Evolutionary conservation across 164 flowering plant species (phyloP), one percentile per base, ranked within the genome.

Genomic region (Akebia trifoliata): DNA sequence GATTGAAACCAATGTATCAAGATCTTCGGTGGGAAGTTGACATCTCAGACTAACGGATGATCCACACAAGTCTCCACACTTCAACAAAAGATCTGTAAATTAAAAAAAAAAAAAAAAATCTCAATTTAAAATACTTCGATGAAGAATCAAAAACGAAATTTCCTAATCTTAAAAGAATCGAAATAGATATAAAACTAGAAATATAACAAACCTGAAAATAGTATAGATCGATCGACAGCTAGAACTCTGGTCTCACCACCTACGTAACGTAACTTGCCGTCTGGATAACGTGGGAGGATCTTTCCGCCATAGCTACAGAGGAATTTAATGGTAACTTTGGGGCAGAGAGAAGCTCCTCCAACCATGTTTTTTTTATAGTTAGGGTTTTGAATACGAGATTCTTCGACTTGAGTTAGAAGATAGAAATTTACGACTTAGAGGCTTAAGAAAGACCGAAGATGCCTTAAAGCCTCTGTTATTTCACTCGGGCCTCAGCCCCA

Each of bases 271-370:
- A 92, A 97, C 62, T 78, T 85, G 49, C 94, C 91, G 71, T 92
- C 98, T 35, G 95, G 74, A 39, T 74, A 57, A 65, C 98, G 95
- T 29, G 98, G 98, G 25, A 85, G 78, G 56, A 92, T 92, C 67
- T 72, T 84, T 62, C 98, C 98, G 71, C 91, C 95, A 59, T 92
- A 92, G 65, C 96, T 92, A 64, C 87, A 87, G 57, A 89, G 84
- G 59, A 87, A 83, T 61, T 91, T 91, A 46, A 87, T 62, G 53
- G 84, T 69, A n/a, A n/a, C n/a, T n/a, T n/a, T n/a, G n/a, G n/a
- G n/a, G n/a, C n/a, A n/a, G n/a, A n/a, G n/a, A n/a, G n/a, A n/a
- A n/a, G n/a, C n/a, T n/a, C n/a, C n/a, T n/a, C n/a, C n/a, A n/a
- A n/a, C n/a, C n/a, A n/a, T n/a, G n/a, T n/a, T n/a, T n/a, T n/a